Base-by-base conservation (phyloP, 2,329 filamentous ascomycete genomes). In the Pseudophaeomoniella oleicola region DNA sequence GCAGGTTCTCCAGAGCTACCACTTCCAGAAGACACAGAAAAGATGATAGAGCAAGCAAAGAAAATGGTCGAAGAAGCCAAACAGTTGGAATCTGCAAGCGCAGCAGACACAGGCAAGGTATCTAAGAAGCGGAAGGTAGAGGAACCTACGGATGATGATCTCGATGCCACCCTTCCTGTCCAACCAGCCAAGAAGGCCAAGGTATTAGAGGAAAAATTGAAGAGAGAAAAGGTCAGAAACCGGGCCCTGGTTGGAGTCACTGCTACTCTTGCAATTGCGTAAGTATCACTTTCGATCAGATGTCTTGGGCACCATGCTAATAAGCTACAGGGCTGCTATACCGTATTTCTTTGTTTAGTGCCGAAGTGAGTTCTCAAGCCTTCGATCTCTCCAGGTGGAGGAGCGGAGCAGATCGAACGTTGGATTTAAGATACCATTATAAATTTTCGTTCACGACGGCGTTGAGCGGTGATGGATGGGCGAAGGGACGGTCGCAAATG, bases 211-310 rank as follows among this genome's bases (percentile, higher is more conserved):
- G 72, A 81, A 32, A 80, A 90, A 58, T 57, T 92, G 46, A 79
- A 79, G 58, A 87, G 85, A 62, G 81, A 92, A 61, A 81, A 78
- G 52, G 84, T 94, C 46, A 79, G 84, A 61, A 84, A 78, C 58
- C 75, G 86, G 53, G 85, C 90, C 33, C 65, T 94, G 42, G 71
- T 93, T 44, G 88, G 90, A 40, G 73, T 96, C 37, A 83, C 79
- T 43, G 85, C 85, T 39, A 90, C 84, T 33, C 70, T 94, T 55
- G 84, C 83, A 39, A 72, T 94, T 57, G 87, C 87, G 90, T 96
- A 73, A 65, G 86, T 80, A 38, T 18, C 31, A 32, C 36, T 11
- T 12, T 31, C 35, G 22, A 17, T 16, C 12, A 14, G 16, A 32
- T 34, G 31, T 13, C n/a, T 16, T 12, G 12, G 32, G 32, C n/a